Base-by-base conservation (phyloP, 1,284 basidiomycete species). In the Ustilago curta region DNA sequence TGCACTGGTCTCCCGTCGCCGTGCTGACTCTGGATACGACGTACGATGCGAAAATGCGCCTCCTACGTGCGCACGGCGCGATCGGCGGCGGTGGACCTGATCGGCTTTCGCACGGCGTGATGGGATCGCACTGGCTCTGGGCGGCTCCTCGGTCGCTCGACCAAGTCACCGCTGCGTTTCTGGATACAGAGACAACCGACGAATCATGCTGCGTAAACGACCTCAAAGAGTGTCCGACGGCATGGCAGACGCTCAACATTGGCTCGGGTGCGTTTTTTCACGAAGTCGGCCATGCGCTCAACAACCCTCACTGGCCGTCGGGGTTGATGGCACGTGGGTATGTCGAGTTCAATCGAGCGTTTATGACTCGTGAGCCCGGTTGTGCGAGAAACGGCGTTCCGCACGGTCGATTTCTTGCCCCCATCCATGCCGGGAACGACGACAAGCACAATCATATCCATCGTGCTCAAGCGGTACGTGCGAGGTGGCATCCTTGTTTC, bases 81-180 rank as follows among this genome's bases (percentile, higher is more conserved):
- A 27, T 79, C 0, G 78, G 78, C 8, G 57, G 59, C 19, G 65
- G 63, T 7, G 76, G 65, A 23, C 59, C 70, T 1, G 73, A 65
- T 6, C 18, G 43, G 8, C 53, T 59, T 16, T 66, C 64, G 18
- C 52, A 68, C 19, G 75, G 76, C 21, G 77, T 79, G 14, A 77
- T 77, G 75, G 77, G 77, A 0, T 65, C 59, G 35, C 77, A 79
- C 32, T 79, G 77, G 77, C 54, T 77, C 11, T 77, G 76, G 75
- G 64, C 76, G 2, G 78, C 78, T 14, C 76, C 75, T 1, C 54
- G 44, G 6, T 45, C 59, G 3, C 54, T 79, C 19, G 35, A 45
- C 19, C 45, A 59, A 19, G 62, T 79, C 40, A 76, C 76, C 1
- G 21, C 32, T 5, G 63, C 69, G 0, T 77, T 77, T 23, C 59